Evolutionary conservation across 192 early-diverging fungal species (phyloP), one percentile per base, ranked within the genome.

Genomic region (Obelidium mucronatum): DNA sequence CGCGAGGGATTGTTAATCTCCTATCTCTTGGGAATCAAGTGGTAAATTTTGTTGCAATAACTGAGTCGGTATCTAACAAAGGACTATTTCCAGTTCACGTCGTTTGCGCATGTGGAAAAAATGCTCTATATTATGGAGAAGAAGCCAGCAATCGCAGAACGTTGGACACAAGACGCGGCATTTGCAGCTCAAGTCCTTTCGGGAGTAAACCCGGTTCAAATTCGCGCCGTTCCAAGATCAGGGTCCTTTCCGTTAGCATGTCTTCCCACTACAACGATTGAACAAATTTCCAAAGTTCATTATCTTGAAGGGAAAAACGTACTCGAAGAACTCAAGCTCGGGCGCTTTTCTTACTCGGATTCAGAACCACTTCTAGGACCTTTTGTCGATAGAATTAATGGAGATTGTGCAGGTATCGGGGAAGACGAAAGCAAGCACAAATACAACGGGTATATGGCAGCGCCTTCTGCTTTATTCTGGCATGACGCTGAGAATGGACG

Each of bases 121-220:
- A 6, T 67, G 6, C 39, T 39, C 28, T 36, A 64, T 6, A 33
- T 67, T 30, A 48, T 67, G 28, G n/a, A 48, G 4, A 48, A 40
- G 40, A 48, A 36, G 1, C 65, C 65, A 13, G 40, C n/a, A 3
- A 67, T 67, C 11, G 35, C 39, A 4, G 65, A 67, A 15, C 15
- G 3, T 15, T 74, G 72, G 72, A 59, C 26, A 19, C 2, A 61
- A 3, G 72, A 74, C 39, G 33, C 55, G 4, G 55, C 62, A 6
- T 74, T 74, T 62, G 72, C 55, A 17, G 17, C 15, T 34, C 72
- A 74, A 44, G 36, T 62, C 3, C 35, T 74, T n/a, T 17, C 72
- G 11, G 72, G 72, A 30, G 39, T 62, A 4, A 59, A 74, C 39
- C 72, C 72, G 0, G 51, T 74, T 13, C 11, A 39, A 11, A 62